These are phyloP conservation scores for Venustampulla echinocandica DNA, from an alignment of 495 filamentous ascomycete species.

Conservation along the genomic window DNA sequence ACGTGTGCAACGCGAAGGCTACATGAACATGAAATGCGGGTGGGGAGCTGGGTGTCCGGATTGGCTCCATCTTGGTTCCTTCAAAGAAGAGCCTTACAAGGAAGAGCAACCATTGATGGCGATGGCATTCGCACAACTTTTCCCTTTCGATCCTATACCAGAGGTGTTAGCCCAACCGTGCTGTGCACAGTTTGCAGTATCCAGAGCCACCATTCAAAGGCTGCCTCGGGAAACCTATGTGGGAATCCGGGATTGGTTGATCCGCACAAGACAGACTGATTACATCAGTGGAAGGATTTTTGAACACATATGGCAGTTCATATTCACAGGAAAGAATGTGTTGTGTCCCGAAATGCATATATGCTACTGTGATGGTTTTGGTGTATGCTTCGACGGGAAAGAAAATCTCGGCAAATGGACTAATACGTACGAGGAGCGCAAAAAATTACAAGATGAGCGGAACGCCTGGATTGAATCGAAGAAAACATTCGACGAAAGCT, in stretches of 20 bases:
- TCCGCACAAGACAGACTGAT: conserved; percentile 46
- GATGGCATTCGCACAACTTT: conserved; percentile 45
- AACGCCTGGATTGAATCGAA: conserved; percentile 32
- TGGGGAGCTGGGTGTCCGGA: conserved; percentile 14
- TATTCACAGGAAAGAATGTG: conserved; percentile 46
- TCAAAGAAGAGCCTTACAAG: conserved; percentile 22
- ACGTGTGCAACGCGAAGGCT: conserved; percentile 48
- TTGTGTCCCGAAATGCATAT: conserved; percentile 56
- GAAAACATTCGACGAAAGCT: not conserved
- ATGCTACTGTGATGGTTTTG: conserved; percentile 73
- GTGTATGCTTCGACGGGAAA: conserved; percentile 64
- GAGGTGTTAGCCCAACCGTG: conserved; percentile 42
- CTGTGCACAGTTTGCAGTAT: conserved; percentile 54
- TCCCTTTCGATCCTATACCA: conserved; percentile 44
- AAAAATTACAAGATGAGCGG: conserved; percentile 39
- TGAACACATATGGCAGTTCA: conserved; percentile 62
- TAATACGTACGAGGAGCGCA: conserved; percentile 30
- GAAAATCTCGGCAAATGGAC: conserved; percentile 42
- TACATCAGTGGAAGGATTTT: conserved; percentile 48
- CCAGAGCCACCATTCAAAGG: conserved; percentile 33
- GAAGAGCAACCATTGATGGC: conserved; percentile 27
- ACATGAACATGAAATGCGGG: conserved; percentile 55
- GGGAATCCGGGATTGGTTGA: conserved; percentile 46
- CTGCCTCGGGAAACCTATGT: conserved; percentile 40
- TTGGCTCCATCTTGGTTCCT: conserved; percentile 40